Base-by-base conservation (phyloP, 352 stramenopile species). In the Peronospora farinosa region DNA sequence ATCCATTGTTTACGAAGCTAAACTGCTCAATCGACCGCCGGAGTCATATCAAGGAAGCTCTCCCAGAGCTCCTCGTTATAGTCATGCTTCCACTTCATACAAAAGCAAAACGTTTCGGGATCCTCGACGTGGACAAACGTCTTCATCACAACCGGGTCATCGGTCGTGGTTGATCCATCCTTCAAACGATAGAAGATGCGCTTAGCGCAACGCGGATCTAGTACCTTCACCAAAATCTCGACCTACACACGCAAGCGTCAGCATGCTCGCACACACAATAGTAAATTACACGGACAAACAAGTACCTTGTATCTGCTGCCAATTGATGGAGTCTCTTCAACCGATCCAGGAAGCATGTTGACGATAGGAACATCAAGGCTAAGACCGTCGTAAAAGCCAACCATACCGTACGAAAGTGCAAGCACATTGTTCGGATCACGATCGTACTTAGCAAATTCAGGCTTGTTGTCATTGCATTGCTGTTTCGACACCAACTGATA, bases 131-230 rank as follows among this genome's bases (percentile, higher is more conserved):
- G 28, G 31, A 49, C 42, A 49, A 49, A 49, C 17, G 28, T 56
- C 49, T 46, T 56, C 49, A 49, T 49, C 40, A 56, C 19, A 31
- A 56, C 40, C 21, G 40, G 40, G 45, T 56, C 32, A 36, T 46
- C 21, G 11, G 43, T 60, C 40, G 16, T 45, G 15, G 32, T 57
- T 50, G 49, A 51, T 50, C 40, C 32, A 25, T 50, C 48, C 46
- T 57, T 57, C 32, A 50, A 45, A 30, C 49, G 49, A 57, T 15
- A 44, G 40, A n/a, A 50, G 45, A 41, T 40, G 9, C 40, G 32
- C 35, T 51, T 40, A 37, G 10, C 35, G 49, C 49, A 57, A 31
- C 19, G 12, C n/a, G 13, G 40, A 46, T 57, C 40, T 1, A 57
- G 4, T 19, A 50, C 49, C 49, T 50, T 57, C 41, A 50, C 49